Evolutionary conservation across 2,329 filamentous ascomycete genomes (phyloP).

Genomic region (Penicillium carneum): DNA sequence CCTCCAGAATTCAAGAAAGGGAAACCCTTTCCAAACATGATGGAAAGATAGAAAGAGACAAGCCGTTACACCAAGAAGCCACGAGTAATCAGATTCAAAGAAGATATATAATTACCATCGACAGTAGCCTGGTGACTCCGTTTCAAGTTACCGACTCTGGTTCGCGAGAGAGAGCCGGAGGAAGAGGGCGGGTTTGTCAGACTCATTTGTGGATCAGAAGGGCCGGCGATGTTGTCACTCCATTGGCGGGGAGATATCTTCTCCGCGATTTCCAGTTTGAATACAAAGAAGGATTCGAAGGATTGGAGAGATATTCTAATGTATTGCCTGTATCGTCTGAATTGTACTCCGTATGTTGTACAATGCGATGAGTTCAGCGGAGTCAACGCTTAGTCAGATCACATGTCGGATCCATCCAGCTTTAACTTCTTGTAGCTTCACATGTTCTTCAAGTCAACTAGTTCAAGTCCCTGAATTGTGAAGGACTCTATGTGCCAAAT

Average conservation of each 20-base stretch:
- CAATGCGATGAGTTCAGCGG: conserved; percentile 14
- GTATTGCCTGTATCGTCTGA: background rate
- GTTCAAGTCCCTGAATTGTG: background rate
- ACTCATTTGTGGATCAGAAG: conserved; percentile 45
- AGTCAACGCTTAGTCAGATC: conserved; percentile 20
- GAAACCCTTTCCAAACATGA: conserved; percentile 53
- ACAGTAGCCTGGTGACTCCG: conserved; percentile 54
- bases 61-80: conserved; percentile 12
- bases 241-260: conserved; percentile 20
- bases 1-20: conserved; percentile 49
- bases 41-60: conserved; percentile 25
- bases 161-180: conserved; percentile 49
- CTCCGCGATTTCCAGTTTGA: conserved; percentile 9
- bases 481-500: background rate
- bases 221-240: conserved; percentile 6
- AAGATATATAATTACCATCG: conserved; percentile 53
- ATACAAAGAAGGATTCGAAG: background rate
- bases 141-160: conserved; percentile 50
- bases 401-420: background rate
- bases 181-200: conserved; percentile 54
- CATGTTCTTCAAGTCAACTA: background rate
- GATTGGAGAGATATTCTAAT: background rate
- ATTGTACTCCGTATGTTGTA: background rate
- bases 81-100: conserved; percentile 24
- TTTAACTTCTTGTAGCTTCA: background rate